These are phyloP conservation scores for Oenanthe javanica DNA, from an alignment of 140 eudicot genomes.

Conservation along the genomic window DNA sequence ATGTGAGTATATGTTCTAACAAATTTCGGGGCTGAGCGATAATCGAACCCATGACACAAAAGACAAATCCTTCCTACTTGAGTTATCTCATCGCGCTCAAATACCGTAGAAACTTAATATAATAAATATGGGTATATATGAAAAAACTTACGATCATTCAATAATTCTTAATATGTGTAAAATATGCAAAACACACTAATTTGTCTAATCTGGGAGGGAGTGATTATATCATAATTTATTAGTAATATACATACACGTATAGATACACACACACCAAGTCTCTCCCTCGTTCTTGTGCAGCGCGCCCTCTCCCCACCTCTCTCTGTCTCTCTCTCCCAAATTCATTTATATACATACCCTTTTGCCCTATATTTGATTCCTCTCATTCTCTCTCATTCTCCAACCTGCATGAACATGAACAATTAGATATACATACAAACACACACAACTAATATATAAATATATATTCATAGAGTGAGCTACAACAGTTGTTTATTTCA, in stretches of 20 bases:
- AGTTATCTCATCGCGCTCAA: too few species aligned
- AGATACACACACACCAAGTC: background rate
- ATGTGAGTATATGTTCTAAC: too few species aligned
- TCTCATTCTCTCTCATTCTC: background rate
- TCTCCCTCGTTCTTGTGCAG: conserved; percentile 22
- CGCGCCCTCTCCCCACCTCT: conserved; percentile 15
- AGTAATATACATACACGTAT: background rate
- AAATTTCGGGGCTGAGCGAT: too few species aligned
- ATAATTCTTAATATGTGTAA: too few species aligned
- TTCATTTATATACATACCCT: background rate
- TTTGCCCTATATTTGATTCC: background rate
- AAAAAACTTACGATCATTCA: too few species aligned
- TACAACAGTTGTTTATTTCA: background rate
- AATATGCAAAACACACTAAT: too few species aligned
- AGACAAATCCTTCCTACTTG: too few species aligned
- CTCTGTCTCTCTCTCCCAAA: background rate
- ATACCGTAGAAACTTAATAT: too few species aligned
- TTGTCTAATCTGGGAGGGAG: too few species aligned
- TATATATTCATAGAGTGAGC: background rate
- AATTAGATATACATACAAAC: background rate
- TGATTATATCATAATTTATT: too few species aligned
- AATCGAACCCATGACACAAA: too few species aligned
- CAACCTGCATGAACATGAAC: background rate
- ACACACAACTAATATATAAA: background rate
- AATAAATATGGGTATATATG: too few species aligned